Evolutionary conservation across 148 eudicot species (phyloP), one percentile per base, ranked within the genome.

Genomic region (Chenopodium suecicum): DNA sequence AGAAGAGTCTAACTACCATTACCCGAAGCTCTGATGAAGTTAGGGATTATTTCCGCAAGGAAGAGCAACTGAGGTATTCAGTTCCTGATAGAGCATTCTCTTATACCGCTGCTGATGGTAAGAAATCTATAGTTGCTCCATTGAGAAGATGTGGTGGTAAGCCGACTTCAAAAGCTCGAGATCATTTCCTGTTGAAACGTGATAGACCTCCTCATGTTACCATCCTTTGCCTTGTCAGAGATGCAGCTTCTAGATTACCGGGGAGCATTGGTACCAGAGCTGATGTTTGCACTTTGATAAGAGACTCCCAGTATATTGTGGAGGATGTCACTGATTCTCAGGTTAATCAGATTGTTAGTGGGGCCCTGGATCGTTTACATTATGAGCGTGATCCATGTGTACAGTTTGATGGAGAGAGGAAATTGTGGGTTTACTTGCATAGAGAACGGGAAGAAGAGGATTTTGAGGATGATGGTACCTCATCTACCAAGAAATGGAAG

Each of bases 301-400:
- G 95, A 76, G 98, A 96, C 73, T 96, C 97, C 19, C 99, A 96
- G 79, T 96, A 90, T 73, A 85, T 94, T 73, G 98, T 94, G 74
- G 98, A 96, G 82, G 95, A 91, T 58, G 91, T 91, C 19, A 85
- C 94, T 85, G 97, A 96, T 82, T 86, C 88, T 41, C 94, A 94
- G 85, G 90, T 96, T 25, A 96, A 94, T 84, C 97, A 92, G 86
- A 92, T 96, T 71, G 98, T 94, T 47, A 96, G 99, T 88, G 99
- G 99, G 68, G 99, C 99, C 64, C 82, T 96, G 88, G 99, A 96
- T 76, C 99, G 99, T 50, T 85, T 96, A 88, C 99, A 96, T 88
- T 96, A 96, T 83, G 99, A 96, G 81, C 95, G 94, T 25, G 99
- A 96, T 85, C 99, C 98, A 34, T 94, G 99, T 85, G 99, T 96